Evolutionary conservation across 1,139 yeast species (phyloP).

Genomic region (Yamadazyma sp.): DNA sequence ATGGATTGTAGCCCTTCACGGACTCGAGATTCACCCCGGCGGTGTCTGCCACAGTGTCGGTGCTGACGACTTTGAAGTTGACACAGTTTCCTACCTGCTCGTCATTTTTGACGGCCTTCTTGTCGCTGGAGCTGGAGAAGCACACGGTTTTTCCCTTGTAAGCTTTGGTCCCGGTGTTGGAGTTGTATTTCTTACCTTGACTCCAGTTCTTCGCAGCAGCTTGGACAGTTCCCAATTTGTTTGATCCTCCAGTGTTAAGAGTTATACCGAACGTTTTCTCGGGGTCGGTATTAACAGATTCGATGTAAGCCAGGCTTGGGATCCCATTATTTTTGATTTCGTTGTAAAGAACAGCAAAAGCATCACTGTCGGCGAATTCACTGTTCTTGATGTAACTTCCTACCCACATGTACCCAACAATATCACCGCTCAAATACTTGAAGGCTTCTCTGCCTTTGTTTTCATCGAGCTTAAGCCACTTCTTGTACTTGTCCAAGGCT

Average conservation of each 20-base stretch:
- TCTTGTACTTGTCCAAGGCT: constrained; percentile 12
- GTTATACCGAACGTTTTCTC: constrained; percentile 14
- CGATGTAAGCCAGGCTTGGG: constrained; percentile 14
- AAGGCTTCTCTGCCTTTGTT: constrained; percentile 12
- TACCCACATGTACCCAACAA: constrained; percentile 17
- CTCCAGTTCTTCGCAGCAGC: constrained; percentile 18
- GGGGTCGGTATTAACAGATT: constrained; percentile 14
- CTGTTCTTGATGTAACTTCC: constrained; percentile 17
- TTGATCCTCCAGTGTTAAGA: constrained; percentile 11
- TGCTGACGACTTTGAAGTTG: constrained; percentile 5
- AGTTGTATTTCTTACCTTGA: constrained; percentile 10
- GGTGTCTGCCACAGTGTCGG: constrained; percentile 5
- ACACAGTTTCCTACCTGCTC: constrained; percentile 12
- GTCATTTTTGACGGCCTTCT: constrained; percentile 10
- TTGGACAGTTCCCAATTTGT: constrained; percentile 11
- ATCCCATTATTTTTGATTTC: constrained; percentile 15
- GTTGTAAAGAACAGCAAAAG: constrained; percentile 11
- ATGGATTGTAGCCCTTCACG: constrained; percentile 15
- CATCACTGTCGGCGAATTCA: constrained; percentile 14
- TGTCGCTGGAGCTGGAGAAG: constrained; percentile 7
- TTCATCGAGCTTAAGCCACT: constrained; percentile 9
- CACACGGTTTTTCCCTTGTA: constrained; percentile 7
- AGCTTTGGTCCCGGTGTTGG: constrained; percentile 11
- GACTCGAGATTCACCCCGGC: constrained; percentile 14
- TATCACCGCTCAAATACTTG: constrained; percentile 8